A percentile compares a stretch with the other conserved stretches of the same genome.
phyloP scores from a whole-genome alignment of 2,329 filamentous ascomycete species.

The Aspergillus felis region DNA sequence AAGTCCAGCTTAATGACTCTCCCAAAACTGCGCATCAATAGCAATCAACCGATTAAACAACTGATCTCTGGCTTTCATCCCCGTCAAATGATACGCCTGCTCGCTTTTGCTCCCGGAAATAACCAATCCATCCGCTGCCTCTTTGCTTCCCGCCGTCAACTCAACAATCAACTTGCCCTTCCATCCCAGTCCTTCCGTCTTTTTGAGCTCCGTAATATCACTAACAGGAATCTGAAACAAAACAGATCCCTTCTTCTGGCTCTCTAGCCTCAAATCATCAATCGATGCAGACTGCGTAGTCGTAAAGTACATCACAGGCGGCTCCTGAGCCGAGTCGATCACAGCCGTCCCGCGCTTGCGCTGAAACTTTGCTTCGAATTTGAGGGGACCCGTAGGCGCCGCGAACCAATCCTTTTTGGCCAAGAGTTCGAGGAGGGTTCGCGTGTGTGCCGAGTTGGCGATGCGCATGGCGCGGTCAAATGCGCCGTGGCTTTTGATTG shows the following conservation, averaged over 20 bases:
- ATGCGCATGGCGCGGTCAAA: conserved; percentile 69
- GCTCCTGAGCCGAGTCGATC: conserved; percentile 46
- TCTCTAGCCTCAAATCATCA: conserved; percentile 49
- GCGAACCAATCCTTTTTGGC: conserved; percentile 41
- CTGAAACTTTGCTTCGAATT: conserved; percentile 68
- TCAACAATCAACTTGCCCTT: conserved; percentile 79
- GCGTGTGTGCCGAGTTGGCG: conserved; percentile 59
- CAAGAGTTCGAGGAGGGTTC: conserved; percentile 68
- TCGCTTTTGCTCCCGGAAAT: conserved; percentile 56
- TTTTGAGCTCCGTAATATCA: conserved; percentile 70
- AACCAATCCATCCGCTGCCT: conserved; percentile 72
- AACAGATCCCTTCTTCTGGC: conserved; percentile 50
- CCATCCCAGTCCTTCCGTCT: conserved; percentile 78
- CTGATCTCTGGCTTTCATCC: conserved; percentile 68
- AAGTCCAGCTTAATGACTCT: conserved; percentile 55
- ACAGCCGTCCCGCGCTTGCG: conserved; percentile 71
- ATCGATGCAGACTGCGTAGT: conserved; percentile 31
- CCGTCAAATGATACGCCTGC: conserved; percentile 61
- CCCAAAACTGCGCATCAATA: conserved; percentile 80
- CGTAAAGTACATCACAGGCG: conserved; percentile 59
- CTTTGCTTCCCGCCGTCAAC: conserved; percentile 65
- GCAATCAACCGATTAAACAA: conserved; percentile 74
- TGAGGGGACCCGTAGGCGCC: conserved; percentile 62
- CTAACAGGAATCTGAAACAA: conserved; percentile 67
- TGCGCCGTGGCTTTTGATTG: conserved; percentile 66